Percentiles rank a stretch among this genome's conserved stretches.
These are phyloP conservation scores for Phytophthora constricta DNA, from an alignment of 352 stramenopile species.

Conservation along the genomic window DNA sequence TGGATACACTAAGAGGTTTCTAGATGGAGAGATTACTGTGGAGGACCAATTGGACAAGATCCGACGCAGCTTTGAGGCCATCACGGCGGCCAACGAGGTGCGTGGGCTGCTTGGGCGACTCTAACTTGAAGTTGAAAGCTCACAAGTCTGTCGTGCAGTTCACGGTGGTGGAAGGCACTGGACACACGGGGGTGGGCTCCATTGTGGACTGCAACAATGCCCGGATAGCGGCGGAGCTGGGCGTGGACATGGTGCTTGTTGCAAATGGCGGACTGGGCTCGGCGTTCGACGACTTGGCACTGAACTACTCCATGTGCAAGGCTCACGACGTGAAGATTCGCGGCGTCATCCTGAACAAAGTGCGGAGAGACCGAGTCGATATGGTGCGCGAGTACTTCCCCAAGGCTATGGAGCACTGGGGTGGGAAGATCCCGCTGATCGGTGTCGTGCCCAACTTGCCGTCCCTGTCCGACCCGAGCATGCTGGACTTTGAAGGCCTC, in stretches of 20 bases:
- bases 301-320: constrained; percentile 95
- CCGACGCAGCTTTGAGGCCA: constrained; percentile 69
- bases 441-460: constrained; percentile 86
- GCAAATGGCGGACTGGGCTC: constrained; percentile 96
- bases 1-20: constrained; percentile 96
- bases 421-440: constrained; percentile 69
- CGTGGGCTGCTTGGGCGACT: not conserved
- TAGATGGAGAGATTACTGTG: constrained; percentile 93
- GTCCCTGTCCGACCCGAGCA: constrained; percentile 78
- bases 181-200: constrained; percentile 96
- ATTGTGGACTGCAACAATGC: constrained; percentile 97
- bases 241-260: constrained; percentile 95
- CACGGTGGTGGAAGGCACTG: constrained; percentile 84
- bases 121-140: not conserved
- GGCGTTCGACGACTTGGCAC: constrained; percentile 92
- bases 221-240: constrained; percentile 91
- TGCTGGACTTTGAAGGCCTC: constrained; percentile 91
- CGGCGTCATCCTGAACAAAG: constrained; percentile 97
- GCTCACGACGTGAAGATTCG: constrained; percentile 93
- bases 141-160: constrained; percentile 41
- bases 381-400: constrained; percentile 91
- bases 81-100: constrained; percentile 70
- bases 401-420: constrained; percentile 82
- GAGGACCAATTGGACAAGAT: constrained; percentile 77
- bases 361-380: constrained; percentile 78